Conservation (phyloP, 2,329 filamentous ascomycete genomes). For the Paracoccidioides lutzii region DNA sequence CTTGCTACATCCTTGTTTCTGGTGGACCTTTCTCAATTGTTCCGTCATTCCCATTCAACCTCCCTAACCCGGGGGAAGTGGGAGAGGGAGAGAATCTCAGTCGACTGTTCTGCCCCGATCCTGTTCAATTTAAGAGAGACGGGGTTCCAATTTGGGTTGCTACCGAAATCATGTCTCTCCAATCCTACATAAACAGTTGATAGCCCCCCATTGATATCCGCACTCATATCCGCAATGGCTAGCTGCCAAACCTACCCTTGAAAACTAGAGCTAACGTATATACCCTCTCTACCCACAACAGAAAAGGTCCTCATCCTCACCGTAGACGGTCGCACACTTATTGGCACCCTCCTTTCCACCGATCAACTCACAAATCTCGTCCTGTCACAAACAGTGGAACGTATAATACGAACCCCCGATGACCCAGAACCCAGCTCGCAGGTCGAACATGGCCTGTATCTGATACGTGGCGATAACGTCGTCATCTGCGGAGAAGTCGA, state of each 20-base stretch:
- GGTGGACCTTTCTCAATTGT: no score
- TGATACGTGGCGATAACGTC: slow-evolving; percentile 90
- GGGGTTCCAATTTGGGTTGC: not conserved
- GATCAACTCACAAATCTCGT: slow-evolving; percentile 92
- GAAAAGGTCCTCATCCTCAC: slow-evolving; percentile 89
- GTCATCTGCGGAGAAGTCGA: slow-evolving; percentile 82
- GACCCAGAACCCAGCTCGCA: slow-evolving; percentile 70
- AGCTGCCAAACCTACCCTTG: slow-evolving; percentile 9
- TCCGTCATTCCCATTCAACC: no score
- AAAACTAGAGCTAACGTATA: not conserved
- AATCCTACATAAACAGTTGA: slow-evolving; percentile 41
- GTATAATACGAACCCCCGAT: slow-evolving; percentile 76
- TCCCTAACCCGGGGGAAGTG: not conserved
- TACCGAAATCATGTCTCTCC: slow-evolving; percentile 36
- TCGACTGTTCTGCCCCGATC: not conserved
- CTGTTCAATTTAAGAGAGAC: not conserved
- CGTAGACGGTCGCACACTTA: slow-evolving; percentile 74
- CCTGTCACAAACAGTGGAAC: slow-evolving; percentile 68
- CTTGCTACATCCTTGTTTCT: no score
- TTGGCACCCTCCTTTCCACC: slow-evolving; percentile 70
- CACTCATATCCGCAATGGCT: not conserved
- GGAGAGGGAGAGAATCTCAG: not conserved
- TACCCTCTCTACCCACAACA: slow-evolving; percentile 25
- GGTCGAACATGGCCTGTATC: slow-evolving; percentile 73
- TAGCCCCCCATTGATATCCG: not conserved